Evolutionary conservation across 129 eudicot genomes (phyloP).

Genomic region (Logfia minima): DNA sequence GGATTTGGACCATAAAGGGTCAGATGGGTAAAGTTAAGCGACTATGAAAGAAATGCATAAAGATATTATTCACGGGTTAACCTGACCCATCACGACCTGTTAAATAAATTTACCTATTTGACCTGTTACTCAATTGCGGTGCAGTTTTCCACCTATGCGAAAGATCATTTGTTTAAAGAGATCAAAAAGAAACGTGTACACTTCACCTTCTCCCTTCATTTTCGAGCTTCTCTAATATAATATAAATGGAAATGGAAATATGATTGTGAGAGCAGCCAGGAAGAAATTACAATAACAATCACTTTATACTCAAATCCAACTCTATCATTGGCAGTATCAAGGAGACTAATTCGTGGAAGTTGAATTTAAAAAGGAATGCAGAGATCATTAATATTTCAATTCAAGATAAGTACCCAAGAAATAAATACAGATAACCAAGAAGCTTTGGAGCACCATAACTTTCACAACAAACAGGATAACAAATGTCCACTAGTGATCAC

Average conservation of each 20-base stretch:
- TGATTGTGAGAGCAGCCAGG: too few species aligned
- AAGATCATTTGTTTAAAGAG: background rate
- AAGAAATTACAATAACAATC: background rate
- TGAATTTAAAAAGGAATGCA: background rate
- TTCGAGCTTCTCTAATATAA: too few species aligned
- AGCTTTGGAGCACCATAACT: too few species aligned
- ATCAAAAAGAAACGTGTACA: background rate
- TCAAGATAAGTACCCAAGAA: background rate
- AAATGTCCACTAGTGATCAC: background rate
- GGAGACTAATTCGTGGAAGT: background rate
- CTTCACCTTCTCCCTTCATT: background rate
- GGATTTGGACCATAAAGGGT: constrained; percentile 23
- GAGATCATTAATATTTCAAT: background rate
- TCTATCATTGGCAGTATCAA: background rate
- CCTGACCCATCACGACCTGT: background rate
- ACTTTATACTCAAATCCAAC: background rate
- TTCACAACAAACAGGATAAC: too few species aligned
- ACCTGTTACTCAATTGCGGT: too few species aligned
- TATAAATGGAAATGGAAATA: too few species aligned
- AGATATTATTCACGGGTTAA: background rate
- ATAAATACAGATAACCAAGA: background rate
- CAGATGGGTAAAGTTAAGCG: too few species aligned
- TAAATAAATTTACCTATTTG: too few species aligned
- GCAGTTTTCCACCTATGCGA: background rate
- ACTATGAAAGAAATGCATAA: too few species aligned